Base-by-base conservation (phyloP, 2,329 filamentous ascomycete species). In the Dothideomycetidae sp. region DNA sequence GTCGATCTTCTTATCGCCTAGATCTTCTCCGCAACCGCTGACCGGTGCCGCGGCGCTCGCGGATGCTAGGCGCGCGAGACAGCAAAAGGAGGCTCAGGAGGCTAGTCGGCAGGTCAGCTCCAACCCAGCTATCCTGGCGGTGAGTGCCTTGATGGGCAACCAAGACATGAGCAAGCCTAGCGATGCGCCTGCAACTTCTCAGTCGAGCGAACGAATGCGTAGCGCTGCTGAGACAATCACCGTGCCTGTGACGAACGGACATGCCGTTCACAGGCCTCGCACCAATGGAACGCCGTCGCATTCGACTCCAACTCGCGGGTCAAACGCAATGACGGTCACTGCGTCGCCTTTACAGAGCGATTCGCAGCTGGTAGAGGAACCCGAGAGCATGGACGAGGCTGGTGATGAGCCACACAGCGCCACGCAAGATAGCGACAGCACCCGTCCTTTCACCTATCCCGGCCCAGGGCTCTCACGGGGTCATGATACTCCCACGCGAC, bases 401-500 rank as follows among this genome's bases (percentile, higher is more conserved):
- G 33, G 40, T 11, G 51, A 52, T 14, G 59, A 61, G 14, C 53
- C 29, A 17, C 31, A 42, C 11, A 26, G 28, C 29, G 38, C 34
- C 13, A 17, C 36, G 5, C 19, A 26, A 2, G 46, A 47, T n/a
- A 49, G 52, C 16, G 48, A 52, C 12, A 47, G 44, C 23, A 70
- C 66, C 47, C 73, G 74, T 49, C 64, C 73, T 7, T 72, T 73
- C 47, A 75, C 73, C n/a, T 78, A 75, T 52, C 73, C 73, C 5
- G 69, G 72, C 36, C 72, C 71, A n/a, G 59, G 66, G 42, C 56
- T 62, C 26, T 55, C 57, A 37, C 64, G 56, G 48, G 58, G 49
- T 46, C 63, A 61, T 38, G 68, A 71, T 40, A 59, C 54, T 42
- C 21, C 21, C 7, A 65, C 66, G 7, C 63, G 68, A 9, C 64